A percentile compares a stretch with the other conserved stretches of the same genome.
phyloP scores from a whole-genome alignment of 1,139 yeast species.

The Nakaseomyces uthaithaninus region DNA sequence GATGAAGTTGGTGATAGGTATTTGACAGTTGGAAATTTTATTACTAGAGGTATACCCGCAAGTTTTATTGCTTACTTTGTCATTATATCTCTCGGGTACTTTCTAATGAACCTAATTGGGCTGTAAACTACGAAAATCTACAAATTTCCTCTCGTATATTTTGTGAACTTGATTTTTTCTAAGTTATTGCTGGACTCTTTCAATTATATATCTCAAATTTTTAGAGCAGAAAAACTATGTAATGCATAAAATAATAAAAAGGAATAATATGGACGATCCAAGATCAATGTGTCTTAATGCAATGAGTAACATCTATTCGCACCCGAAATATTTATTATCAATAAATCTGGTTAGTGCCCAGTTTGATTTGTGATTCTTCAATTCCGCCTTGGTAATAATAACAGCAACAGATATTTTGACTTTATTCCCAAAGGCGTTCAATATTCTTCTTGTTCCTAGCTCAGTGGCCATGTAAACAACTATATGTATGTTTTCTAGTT shows the following conservation, averaged over 20 bases:
- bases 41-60: slow-evolving; percentile 82
- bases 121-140: slow-evolving; percentile 29
- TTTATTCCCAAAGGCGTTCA: slow-evolving; percentile 58
- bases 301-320: slow-evolving; percentile 12
- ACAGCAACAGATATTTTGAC: slow-evolving; percentile 65
- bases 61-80: slow-evolving; percentile 62
- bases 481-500: slow-evolving; percentile 53
- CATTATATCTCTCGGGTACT: slow-evolving; percentile 72
- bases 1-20: slow-evolving; percentile 87
- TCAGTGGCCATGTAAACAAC: slow-evolving; percentile 74
- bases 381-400: slow-evolving; percentile 37
- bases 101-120: slow-evolving; percentile 53
- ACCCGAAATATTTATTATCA: slow-evolving; percentile 73
- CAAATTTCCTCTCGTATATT: too few species aligned
- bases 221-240: too few species aligned
- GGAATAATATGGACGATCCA: too few species aligned
- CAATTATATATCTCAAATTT: too few species aligned
- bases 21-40: slow-evolving; percentile 72
- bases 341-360: slow-evolving; percentile 65
- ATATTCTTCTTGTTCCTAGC: slow-evolving; percentile 65
- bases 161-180: too few species aligned
- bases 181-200: too few species aligned
- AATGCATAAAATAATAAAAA: too few species aligned
- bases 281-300: not conserved
- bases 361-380: slow-evolving; percentile 21